These are phyloP conservation scores for Westerdykella aurantiaca DNA, from an alignment of 2,329 filamentous ascomycete species.

Conservation along the genomic window DNA sequence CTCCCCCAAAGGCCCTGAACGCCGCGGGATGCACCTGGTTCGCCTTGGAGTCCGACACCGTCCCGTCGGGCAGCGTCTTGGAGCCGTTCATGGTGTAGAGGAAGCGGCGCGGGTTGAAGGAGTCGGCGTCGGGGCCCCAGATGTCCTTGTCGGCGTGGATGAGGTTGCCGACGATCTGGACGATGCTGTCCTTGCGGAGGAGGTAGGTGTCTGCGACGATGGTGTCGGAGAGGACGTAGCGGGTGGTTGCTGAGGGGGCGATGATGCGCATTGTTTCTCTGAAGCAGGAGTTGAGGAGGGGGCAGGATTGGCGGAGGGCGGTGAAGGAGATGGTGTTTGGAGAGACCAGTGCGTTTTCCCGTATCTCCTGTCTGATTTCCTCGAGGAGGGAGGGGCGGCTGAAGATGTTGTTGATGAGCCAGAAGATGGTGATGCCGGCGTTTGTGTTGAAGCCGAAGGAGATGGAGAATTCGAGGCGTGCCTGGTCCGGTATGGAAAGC, in stretches of 20 bases:
- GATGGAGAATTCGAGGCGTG: conserved; percentile 20
- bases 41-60: conserved; percentile 8
- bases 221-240: conserved; percentile 42
- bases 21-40: conserved; percentile 23
- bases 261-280: conserved; percentile 43
- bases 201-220: conserved; percentile 39
- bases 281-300: conserved; percentile 43
- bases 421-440: conserved; percentile 42
- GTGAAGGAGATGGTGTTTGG: conserved; percentile 33
- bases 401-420: conserved; percentile 43
- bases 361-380: conserved; percentile 40
- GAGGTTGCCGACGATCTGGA: conserved; percentile 43
- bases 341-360: conserved; percentile 13
- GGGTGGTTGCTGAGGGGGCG: conserved; percentile 37
- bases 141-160: conserved; percentile 40
- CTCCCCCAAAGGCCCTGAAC: conserved; percentile 31
- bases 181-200: conserved; percentile 40
- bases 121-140: conserved; percentile 41
- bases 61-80: conserved; percentile 11
- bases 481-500: conserved; percentile 12
- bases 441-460: conserved; percentile 39
- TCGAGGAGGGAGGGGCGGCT: conserved; percentile 36
- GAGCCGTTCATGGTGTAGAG: conserved; percentile 17
- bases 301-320: conserved; percentile 36
- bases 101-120: conserved; percentile 44